These are phyloP conservation scores for Glycine latifolia DNA, from an alignment of 306 rosid genomes.

Conservation along the genomic window DNA sequence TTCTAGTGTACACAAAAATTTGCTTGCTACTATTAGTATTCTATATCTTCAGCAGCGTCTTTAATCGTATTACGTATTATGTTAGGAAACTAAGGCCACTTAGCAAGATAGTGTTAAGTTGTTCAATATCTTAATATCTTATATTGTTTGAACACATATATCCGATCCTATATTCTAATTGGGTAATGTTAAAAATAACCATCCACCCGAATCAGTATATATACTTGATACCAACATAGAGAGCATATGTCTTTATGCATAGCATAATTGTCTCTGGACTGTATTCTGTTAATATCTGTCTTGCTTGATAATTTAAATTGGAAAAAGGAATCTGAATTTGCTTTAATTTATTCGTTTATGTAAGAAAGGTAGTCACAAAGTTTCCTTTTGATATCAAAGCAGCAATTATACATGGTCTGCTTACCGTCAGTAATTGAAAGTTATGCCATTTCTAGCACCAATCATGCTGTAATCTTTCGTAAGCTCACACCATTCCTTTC, in stretches of 20 bases:
- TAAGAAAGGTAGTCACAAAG: conserved; percentile 40
- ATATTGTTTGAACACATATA: conserved; percentile 18
- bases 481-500: conserved; percentile 38
- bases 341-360: conserved; percentile 57
- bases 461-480: conserved; percentile 47
- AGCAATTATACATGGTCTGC: conserved; percentile 50
- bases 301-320: conserved; percentile 44
- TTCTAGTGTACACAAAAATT: not conserved
- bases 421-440: conserved; percentile 41
- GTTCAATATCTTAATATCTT: not conserved
- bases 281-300: conserved; percentile 45
- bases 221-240: conserved; percentile 50
- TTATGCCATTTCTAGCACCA: conserved; percentile 49
- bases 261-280: conserved; percentile 58
- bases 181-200: conserved; percentile 25
- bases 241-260: conserved; percentile 45
- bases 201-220: conserved; percentile 40
- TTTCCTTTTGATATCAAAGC: conserved; percentile 44
- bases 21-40: not conserved
- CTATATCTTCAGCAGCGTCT: not conserved
- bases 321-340: conserved; percentile 53
- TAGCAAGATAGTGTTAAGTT: conserved; percentile 6
- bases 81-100: not conserved
- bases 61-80: not conserved
- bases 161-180: conserved; percentile 26